Conservation (phyloP, 2,329 filamentous ascomycete species). For the Penicillium sp. region DNA sequence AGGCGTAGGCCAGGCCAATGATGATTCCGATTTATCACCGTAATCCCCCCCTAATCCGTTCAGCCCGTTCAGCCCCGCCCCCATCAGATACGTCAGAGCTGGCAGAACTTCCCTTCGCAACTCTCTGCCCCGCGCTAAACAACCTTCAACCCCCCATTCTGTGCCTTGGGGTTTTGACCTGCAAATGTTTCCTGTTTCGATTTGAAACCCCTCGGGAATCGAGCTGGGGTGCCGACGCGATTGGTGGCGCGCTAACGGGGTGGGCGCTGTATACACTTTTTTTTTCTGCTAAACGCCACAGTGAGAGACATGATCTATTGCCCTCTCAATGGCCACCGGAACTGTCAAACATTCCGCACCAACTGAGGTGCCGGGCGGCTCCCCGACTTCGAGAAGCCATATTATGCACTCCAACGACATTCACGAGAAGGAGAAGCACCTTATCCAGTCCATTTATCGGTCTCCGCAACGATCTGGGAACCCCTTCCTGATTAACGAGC, state of each 20-base stretch:
- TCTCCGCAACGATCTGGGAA: slow-evolving; percentile 36
- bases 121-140: slow-evolving; percentile 22
- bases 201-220: slow-evolving; percentile 11
- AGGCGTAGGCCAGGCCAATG: slow-evolving; percentile 22
- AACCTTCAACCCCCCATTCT: slow-evolving; percentile 1
- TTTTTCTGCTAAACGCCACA: slow-evolving; percentile 20
- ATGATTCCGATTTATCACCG: slow-evolving; percentile 31
- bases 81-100: slow-evolving; percentile 32
- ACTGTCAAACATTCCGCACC: slow-evolving; percentile 41
- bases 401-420: slow-evolving; percentile 28
- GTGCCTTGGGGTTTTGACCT: slow-evolving; percentile 7
- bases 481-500: slow-evolving; percentile 44
- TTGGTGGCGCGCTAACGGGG: slow-evolving; percentile 31
- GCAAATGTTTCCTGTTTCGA: slow-evolving; percentile 19
- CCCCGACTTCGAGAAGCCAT: slow-evolving; percentile 21
- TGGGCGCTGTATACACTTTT: slow-evolving; percentile 24
- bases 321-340: slow-evolving; percentile 46
- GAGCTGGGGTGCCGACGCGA: slow-evolving; percentile 23
- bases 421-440: slow-evolving; percentile 37
- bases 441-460: slow-evolving; percentile 33
- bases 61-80: slow-evolving; percentile 30
- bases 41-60: slow-evolving; percentile 23
- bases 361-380: slow-evolving; percentile 33
- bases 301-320: slow-evolving; percentile 38
- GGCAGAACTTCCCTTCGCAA: slow-evolving; percentile 23